Conservation (phyloP, 192 early-diverging fungal genomes). For the Rhizoclosmatium globosum region DNA sequence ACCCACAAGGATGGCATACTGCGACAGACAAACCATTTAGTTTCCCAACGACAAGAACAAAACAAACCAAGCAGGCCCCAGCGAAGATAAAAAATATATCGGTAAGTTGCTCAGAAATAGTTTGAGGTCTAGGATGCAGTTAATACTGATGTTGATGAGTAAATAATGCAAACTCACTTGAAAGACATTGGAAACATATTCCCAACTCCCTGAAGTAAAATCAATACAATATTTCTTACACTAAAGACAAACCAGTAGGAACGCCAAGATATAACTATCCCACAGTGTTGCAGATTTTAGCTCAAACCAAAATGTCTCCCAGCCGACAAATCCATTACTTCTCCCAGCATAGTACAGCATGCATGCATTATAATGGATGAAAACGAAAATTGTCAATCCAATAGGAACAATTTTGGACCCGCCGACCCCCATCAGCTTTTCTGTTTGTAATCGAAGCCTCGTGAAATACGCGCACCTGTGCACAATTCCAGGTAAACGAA, state of each 20-base stretch:
- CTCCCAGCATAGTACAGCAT: slow-evolving; percentile 18
- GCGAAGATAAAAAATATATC: slow-evolving; percentile 17
- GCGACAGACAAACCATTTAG: not conserved
- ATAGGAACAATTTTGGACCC: slow-evolving; percentile 7
- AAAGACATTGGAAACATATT: slow-evolving; percentile 37
- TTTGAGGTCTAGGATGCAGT: slow-evolving; percentile 7
- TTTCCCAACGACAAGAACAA: not conserved
- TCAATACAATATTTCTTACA: not conserved
- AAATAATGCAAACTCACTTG: not conserved
- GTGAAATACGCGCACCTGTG: not conserved
- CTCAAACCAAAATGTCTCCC: not conserved
- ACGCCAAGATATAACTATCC: slow-evolving; percentile 8
- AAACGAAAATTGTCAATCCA: slow-evolving; percentile 1
- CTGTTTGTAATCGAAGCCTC: not conserved
- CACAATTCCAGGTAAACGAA: slow-evolving; percentile 2
- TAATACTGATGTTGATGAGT: not conserved
- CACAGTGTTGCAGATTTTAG: not conserved
- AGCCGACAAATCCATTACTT: slow-evolving; percentile 16
- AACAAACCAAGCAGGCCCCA: slow-evolving; percentile 9
- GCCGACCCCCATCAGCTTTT: not conserved
- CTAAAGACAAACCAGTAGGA: not conserved
- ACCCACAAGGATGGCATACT: slow-evolving; percentile 33
- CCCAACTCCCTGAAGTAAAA: slow-evolving; percentile 21
- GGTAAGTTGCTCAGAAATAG: slow-evolving; percentile 8
- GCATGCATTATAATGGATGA: slow-evolving; percentile 43